phyloP scores from a whole-genome alignment of 2,329 filamentous ascomycete species.

The Clonostachys sp. region DNA sequence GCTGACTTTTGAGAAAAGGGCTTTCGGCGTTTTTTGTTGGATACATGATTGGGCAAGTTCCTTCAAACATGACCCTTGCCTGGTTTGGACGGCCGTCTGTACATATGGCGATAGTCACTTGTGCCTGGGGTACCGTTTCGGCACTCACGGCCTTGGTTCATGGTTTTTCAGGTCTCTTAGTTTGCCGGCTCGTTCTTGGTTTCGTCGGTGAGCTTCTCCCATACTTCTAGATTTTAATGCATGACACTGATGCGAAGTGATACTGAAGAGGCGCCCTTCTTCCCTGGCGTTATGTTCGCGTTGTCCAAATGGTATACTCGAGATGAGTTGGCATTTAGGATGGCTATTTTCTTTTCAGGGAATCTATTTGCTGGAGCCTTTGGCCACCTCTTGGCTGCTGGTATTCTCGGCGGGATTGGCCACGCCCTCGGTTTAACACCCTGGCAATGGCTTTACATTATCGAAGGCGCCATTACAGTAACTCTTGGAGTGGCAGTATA shows the following conservation, averaged over 20 bases:
- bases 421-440: conserved; percentile 46
- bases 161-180: conserved; percentile 48
- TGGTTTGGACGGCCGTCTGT: conserved; percentile 37
- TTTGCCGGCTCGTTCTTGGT: conserved; percentile 54
- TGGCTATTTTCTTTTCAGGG: conserved; percentile 41
- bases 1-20: neutral
- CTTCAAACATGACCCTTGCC: conserved; percentile 54
- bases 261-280: conserved; percentile 50
- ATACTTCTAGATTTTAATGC: too few species aligned
- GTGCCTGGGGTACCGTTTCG: conserved; percentile 56
- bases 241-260: too few species aligned
- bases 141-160: conserved; percentile 49
- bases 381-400: conserved; percentile 54
- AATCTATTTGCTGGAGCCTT: conserved; percentile 25
- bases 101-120: conserved; percentile 46
- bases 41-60: conserved; percentile 36
- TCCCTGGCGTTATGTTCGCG: conserved; percentile 59
- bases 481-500: conserved; percentile 43
- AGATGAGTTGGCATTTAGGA: conserved; percentile 46
- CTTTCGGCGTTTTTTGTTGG: conserved; percentile 6
- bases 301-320: conserved; percentile 65
- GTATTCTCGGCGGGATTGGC: conserved; percentile 52
- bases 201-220: conserved; percentile 33
- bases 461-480: conserved; percentile 24
- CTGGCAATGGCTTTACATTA: conserved; percentile 57